Conservation (phyloP, 2,329 filamentous ascomycete genomes). For the Thelonectria olida region DNA sequence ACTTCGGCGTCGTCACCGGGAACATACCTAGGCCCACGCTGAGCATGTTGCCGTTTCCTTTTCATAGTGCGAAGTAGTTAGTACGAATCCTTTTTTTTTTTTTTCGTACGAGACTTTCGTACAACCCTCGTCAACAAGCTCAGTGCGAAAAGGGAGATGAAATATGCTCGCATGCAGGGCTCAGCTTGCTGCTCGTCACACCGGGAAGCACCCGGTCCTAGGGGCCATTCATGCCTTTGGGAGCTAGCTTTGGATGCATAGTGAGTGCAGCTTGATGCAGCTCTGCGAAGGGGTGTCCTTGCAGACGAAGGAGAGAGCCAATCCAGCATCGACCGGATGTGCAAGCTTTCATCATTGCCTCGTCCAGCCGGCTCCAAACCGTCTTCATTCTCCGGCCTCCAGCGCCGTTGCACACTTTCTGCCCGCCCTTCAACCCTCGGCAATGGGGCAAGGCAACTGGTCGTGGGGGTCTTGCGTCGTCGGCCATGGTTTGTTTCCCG, state of each 20-base stretch:
- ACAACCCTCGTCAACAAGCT: background rate
- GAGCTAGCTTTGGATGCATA: slow-evolving; percentile 23
- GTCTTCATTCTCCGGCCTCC: slow-evolving; percentile 1
- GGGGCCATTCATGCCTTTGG: slow-evolving; percentile 6
- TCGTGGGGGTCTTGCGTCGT: slow-evolving; percentile 35
- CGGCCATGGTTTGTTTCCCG: slow-evolving; percentile 14
- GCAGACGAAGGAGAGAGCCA: slow-evolving; percentile 11
- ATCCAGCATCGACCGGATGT: slow-evolving; percentile 16
- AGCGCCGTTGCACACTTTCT: slow-evolving; percentile 1
- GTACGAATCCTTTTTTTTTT: too few species aligned
- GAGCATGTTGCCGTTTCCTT: background rate
- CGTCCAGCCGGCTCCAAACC: slow-evolving; percentile 12
- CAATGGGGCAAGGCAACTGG: background rate
- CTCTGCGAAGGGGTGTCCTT: slow-evolving; percentile 19
- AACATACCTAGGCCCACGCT: background rate
- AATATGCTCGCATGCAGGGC: slow-evolving; percentile 5
- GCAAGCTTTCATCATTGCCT: slow-evolving; percentile 21
- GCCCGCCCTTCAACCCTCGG: background rate
- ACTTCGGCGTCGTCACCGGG: background rate
- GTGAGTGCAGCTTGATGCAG: slow-evolving; percentile 14
- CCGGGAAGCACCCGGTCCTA: slow-evolving; percentile 25
- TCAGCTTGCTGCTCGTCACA: slow-evolving; percentile 24
- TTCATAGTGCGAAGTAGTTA: too few species aligned
- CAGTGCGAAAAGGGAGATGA: slow-evolving; percentile 10
- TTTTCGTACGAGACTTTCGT: background rate